A percentile compares a stretch with the other conserved stretches of the same genome.
Evolutionary conservation across 1,284 basidiomycete genomes (phyloP).

Genomic region (Rhodotorula sp.): DNA sequence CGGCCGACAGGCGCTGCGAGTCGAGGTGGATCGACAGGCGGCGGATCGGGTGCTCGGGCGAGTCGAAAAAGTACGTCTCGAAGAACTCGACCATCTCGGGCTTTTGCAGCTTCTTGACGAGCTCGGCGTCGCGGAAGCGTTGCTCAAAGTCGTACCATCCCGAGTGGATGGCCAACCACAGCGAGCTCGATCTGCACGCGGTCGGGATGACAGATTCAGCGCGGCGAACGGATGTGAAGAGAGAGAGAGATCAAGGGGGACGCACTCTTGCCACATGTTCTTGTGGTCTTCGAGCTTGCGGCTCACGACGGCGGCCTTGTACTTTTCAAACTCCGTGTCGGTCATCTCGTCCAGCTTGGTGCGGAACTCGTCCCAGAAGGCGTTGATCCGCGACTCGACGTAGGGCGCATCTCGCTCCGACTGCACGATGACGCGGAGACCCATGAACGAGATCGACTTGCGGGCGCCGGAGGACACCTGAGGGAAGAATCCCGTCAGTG

Average conservation of each 20-base stretch:
- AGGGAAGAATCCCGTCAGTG: not conserved
- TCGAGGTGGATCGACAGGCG: slow-evolving; percentile 71
- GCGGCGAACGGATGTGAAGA: too few relatives aligned
- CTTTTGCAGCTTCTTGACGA: slow-evolving; percentile 67
- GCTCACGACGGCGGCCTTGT: slow-evolving; percentile 60
- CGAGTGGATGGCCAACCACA: slow-evolving; percentile 69
- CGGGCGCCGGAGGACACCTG: slow-evolving; percentile 42
- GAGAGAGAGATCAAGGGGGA: not conserved
- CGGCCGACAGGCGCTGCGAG: slow-evolving; percentile 57
- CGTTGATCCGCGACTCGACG: slow-evolving; percentile 83
- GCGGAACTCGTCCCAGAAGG: slow-evolving; percentile 70
- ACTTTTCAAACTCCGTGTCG: slow-evolving; percentile 64
- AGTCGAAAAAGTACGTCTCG: slow-evolving; percentile 43
- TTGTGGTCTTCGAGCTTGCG: slow-evolving; percentile 72
- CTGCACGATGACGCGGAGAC: slow-evolving; percentile 86
- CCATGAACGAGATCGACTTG: slow-evolving; percentile 65
- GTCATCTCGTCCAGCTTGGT: slow-evolving; percentile 57
- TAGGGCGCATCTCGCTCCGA: slow-evolving; percentile 81
- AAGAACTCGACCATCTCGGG: slow-evolving; percentile 76
- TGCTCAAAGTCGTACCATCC: slow-evolving; percentile 73
- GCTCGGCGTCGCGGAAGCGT: slow-evolving; percentile 67
- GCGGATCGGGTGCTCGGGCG: slow-evolving; percentile 44
- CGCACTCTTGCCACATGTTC: slow-evolving; percentile 64
- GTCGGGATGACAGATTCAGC: not conserved
- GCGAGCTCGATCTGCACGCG: slow-evolving; percentile 53